These are phyloP conservation scores for Oryza officinalis DNA, from an alignment of 176 grass and related monocot species.

Conservation along the genomic window DNA sequence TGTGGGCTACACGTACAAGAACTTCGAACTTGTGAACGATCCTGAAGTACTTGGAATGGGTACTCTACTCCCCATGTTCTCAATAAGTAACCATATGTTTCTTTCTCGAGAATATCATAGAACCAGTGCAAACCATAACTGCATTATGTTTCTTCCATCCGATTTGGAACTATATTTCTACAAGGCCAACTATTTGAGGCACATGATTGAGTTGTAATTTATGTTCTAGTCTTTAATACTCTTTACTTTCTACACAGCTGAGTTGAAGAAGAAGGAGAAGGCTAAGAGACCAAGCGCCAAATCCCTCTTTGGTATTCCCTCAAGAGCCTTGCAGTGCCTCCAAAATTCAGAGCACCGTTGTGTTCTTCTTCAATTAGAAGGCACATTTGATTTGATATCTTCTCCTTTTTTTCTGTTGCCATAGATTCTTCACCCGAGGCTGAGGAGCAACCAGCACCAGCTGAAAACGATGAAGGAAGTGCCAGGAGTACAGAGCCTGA, in stretches of 20 bases:
- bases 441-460: constrained; percentile 20
- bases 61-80: constrained; percentile 33
- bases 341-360: not conserved
- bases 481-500: constrained; percentile 43
- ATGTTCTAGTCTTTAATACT: not conserved
- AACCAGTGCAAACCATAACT: not conserved
- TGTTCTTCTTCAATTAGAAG: not conserved
- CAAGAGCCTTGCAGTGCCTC: not conserved
- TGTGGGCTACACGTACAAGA: constrained; percentile 99
- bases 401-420: not conserved
- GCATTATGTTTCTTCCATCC: not conserved
- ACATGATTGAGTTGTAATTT: not conserved
- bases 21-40: constrained; percentile 96
- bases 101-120: not conserved
- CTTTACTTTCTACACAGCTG: constrained; percentile 51
- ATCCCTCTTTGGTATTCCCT: constrained; percentile 74
- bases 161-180: not conserved
- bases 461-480: constrained; percentile 45
- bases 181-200: not conserved
- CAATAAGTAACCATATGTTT: not conserved
- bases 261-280: constrained; percentile 94
- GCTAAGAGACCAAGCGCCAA: constrained; percentile 91
- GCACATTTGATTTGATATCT: not conserved
- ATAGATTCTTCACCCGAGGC: constrained; percentile 35
- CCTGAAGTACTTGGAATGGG: constrained; percentile 84